Evolutionary conservation across 768 basidiomycete genomes (phyloP).

Genomic region (Phlebiopsis gigantea): DNA sequence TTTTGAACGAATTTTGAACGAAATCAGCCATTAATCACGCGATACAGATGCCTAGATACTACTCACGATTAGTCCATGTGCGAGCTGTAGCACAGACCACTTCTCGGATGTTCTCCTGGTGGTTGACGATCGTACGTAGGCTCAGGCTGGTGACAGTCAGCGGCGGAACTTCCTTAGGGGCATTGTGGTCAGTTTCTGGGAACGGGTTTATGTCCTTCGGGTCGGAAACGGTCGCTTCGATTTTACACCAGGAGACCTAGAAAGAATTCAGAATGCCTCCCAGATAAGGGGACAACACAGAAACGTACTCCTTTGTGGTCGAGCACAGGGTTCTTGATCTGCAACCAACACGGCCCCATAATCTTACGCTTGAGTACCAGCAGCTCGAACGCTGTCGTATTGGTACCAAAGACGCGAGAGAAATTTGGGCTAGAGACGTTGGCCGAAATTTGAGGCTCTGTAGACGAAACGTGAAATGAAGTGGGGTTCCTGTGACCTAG

Average conservation of each 20-base stretch:
- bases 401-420: slow-evolving; percentile 83
- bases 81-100: slow-evolving; percentile 81
- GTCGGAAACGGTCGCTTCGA: slow-evolving; percentile 77
- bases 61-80: slow-evolving; percentile 60
- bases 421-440: slow-evolving; percentile 80
- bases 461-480: not conserved
- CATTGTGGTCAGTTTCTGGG: slow-evolving; percentile 59
- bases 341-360: slow-evolving; percentile 98
- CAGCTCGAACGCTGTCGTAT: slow-evolving; percentile 87
- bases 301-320: slow-evolving; percentile 73
- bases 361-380: slow-evolving; percentile 94
- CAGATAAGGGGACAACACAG: not conserved
- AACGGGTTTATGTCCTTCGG: slow-evolving; percentile 89
- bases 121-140: slow-evolving; percentile 87
- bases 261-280: not conserved
- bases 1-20: too few relatives aligned
- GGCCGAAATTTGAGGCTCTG: slow-evolving; percentile 71
- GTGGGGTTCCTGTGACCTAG: not conserved
- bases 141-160: slow-evolving; percentile 88
- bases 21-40: not conserved
- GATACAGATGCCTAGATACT: not conserved
- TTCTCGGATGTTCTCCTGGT: slow-evolving; percentile 91
- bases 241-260: slow-evolving; percentile 95
- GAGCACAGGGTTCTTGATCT: slow-evolving; percentile 69
- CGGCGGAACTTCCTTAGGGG: slow-evolving; percentile 80